Evolutionary conservation across 108 stramenopile genomes (phyloP), one percentile per base, ranked within the genome.

Genomic region (Nitzschia sp.): DNA sequence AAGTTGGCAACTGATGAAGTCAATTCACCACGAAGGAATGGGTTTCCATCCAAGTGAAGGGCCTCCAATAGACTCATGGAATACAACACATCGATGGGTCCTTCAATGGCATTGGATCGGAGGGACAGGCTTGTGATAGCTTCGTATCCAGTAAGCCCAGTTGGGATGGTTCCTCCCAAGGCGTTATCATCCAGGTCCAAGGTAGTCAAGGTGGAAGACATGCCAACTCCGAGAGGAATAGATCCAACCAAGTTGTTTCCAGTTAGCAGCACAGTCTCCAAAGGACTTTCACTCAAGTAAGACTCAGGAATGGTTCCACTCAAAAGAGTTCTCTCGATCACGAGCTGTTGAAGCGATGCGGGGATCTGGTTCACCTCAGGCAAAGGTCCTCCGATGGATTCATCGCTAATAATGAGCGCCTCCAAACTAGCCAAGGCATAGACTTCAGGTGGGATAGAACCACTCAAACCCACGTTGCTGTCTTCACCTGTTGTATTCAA

Each of bases 1-100:
- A 86, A 46, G 22, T 80, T 67, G 12, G 79, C 83, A 15, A 86
- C 66, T n/a, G 65, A 68, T 10, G 50, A 12, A 5, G 82, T 75
- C 11, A 86, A 12, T 15, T 57, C 71, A 43, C 85, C 85, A n/a
- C 55, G 37, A 56, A 86, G 53, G 15, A 38, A 20, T 37, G 42
- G 58, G 44, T 83, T 83, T 19, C 78, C 72, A 12, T 78, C 70
- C 11, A 83, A 34, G 61, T 74, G 53, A 24, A 83, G 50, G 0
- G 59, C 34, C 29, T 78, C 51, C 24, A 83, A 51, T 14, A 60
- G 53, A 11, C 58, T 51, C 51, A 84, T 51, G 41, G 56, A 43
- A 3, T 77, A 74, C 14, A 84, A 41, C 2, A 34, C 20, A n/a
- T 73, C 57, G 24, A 84, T 56, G 14, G 54, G 37, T 15, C 83